A percentile compares a stretch with the other conserved stretches of the same genome.
phyloP scores from a whole-genome alignment of 129 eudicot genomes.

The Ambrosia artemisiifolia region DNA sequence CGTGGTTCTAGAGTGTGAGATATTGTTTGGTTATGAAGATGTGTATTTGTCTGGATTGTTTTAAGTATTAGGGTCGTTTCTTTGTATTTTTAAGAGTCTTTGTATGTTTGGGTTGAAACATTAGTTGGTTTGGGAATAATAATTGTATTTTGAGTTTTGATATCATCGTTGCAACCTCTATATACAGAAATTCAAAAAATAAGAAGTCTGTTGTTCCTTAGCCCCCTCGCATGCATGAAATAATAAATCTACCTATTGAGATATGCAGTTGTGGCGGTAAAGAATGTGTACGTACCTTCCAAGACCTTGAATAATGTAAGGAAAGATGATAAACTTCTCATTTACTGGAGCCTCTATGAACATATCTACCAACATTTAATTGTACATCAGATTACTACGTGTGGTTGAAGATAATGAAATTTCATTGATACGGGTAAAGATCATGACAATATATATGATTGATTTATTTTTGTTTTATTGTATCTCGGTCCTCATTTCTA shows the following conservation, averaged over 20 bases:
- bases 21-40: too few relatives aligned
- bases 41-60: too few relatives aligned
- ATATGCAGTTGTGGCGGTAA: constrained; percentile 1
- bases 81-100: too few relatives aligned
- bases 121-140: too few relatives aligned
- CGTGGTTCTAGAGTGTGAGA: too few relatives aligned
- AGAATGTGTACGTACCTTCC: constrained; percentile 75
- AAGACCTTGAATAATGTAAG: constrained; percentile 66
- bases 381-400: too few relatives aligned
- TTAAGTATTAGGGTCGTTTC: too few relatives aligned
- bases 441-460: neutral
- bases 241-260: neutral
- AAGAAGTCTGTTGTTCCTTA: neutral
- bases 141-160: too few relatives aligned
- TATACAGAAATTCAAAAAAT: neutral
- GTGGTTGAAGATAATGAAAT: constrained; percentile 45
- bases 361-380: constrained; percentile 69
- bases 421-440: constrained; percentile 52
- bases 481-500: constrained; percentile 11
- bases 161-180: neutral
- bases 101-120: too few relatives aligned
- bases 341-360: constrained; percentile 69
- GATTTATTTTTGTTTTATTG: neutral
- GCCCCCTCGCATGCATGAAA: constrained; percentile 5
- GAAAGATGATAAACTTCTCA: constrained; percentile 58